A percentile compares a stretch with the other conserved stretches of the same genome.
These are phyloP conservation scores for Taphrina confusa DNA, from an alignment of 1,139 yeast species.

Conservation along the genomic window DNA sequence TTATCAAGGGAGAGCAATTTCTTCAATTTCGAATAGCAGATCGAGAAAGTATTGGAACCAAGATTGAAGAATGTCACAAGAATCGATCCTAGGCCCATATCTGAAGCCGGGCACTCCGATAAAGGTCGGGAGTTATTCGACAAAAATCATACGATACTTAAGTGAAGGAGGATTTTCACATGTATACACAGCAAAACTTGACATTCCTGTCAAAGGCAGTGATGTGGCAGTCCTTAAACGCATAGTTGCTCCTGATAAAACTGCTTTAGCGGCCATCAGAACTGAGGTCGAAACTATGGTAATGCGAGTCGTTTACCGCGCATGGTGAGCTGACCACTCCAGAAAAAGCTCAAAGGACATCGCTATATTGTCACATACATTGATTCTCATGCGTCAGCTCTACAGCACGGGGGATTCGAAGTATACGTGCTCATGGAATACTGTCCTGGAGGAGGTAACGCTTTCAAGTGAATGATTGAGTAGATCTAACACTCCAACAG, in stretches of 20 bases:
- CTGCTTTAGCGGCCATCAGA: conserved; percentile 63
- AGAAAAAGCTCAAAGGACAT: conserved; percentile 70
- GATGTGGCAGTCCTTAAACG: conserved; percentile 64
- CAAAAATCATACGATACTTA: conserved; percentile 59
- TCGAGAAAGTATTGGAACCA: too few relatives aligned
- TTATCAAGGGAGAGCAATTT: too few relatives aligned
- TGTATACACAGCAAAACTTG: conserved; percentile 60
- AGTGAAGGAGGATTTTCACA: conserved; percentile 77
- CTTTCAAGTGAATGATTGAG: background rate
- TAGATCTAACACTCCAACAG: conserved; percentile 44
- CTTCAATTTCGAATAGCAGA: too few relatives aligned
- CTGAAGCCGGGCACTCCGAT: conserved; percentile 60
- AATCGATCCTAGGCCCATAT: conserved; percentile 38
- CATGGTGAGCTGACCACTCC: background rate
- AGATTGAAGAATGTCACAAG: conserved; percentile 18
- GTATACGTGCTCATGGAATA: conserved; percentile 91
- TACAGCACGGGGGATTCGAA: conserved; percentile 62
- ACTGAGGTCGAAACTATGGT: conserved; percentile 80
- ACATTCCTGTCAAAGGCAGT: conserved; percentile 42
- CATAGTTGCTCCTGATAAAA: conserved; percentile 73
- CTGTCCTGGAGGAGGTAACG: conserved; percentile 61
- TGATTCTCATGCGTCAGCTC: conserved; percentile 92
- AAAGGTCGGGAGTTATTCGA: conserved; percentile 67
- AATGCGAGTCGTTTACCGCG: background rate
- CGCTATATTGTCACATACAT: conserved; percentile 81